These are phyloP conservation scores for Shiraia sp. DNA, from an alignment of 2,329 filamentous ascomycete species.

Conservation along the genomic window DNA sequence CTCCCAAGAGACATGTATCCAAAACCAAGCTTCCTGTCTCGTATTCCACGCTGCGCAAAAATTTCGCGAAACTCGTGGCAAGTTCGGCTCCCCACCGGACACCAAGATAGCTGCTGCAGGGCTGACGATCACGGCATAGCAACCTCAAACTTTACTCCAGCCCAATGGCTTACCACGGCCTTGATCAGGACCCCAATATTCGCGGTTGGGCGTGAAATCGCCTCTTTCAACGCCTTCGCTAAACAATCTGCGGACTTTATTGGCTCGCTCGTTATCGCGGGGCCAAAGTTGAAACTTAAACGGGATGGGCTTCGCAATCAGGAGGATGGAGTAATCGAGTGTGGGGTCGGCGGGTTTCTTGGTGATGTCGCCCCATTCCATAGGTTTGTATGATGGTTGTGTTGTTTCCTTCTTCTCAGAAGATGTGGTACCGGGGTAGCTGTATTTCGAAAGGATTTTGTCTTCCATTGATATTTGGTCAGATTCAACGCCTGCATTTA, in stretches of 20 bases:
- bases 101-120: constrained; percentile 7
- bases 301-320: constrained; percentile 52
- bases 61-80: neutral
- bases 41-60: too few species aligned
- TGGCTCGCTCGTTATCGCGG: constrained; percentile 36
- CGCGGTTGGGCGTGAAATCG: constrained; percentile 41
- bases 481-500: constrained; percentile 33
- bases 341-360: constrained; percentile 46
- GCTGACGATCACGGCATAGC: constrained; percentile 1
- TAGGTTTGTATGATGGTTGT: constrained; percentile 21
- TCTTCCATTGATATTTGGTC: constrained; percentile 26
- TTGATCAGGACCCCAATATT: constrained; percentile 47
- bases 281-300: constrained; percentile 49
- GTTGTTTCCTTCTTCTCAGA: constrained; percentile 6
- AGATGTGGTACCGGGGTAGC: constrained; percentile 27
- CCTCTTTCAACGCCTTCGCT: constrained; percentile 42
- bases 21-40: too few species aligned
- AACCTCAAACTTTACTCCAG: constrained; percentile 41
- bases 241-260: constrained; percentile 40
- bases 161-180: constrained; percentile 36
- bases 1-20: too few species aligned
- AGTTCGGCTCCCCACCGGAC: constrained; percentile 17
- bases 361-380: constrained; percentile 26
- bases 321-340: constrained; percentile 48
- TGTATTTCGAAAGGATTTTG: constrained; percentile 28